Evolutionary conservation across 805 yeast genomes (phyloP), one percentile per base, ranked within the genome.

Genomic region (Pichia sporocuriosa): DNA sequence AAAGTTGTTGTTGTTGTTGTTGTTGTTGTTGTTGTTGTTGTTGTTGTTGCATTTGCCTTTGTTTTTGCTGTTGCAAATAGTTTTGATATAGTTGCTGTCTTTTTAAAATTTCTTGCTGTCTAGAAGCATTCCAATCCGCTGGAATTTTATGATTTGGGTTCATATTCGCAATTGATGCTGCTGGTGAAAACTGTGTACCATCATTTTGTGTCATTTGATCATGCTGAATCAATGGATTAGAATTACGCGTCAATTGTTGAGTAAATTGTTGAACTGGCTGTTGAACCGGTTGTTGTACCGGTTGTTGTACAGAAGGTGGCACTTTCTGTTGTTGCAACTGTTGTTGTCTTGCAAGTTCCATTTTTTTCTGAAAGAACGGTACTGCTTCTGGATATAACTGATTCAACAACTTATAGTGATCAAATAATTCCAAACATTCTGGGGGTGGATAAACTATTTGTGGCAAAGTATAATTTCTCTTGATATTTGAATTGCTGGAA

Each of bases 391-490:
- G 79, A 46, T 75, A 76, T 28, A 76, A 52, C 39, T 69, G 57
- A 35, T 56, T 55, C 39, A 59, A 43, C 10, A 48, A 17, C 37
- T 63, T 62, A 54, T 76, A 76, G 31, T 70, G 63, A 29, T 66
- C 70, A 38, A 61, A 60, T 32, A 76, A 60, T 48, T 74, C 81
- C 0, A 79, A 78, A 61, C 74, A 64, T 34, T 73, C 79, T 3
- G 68, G 68, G 7, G 81, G 81, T 5, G 82, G 70, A 1, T 73
- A 61, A 44, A 75, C 65, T 31, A 75, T 71, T 24, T 70, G 66
- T 2, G 82, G 82, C 16, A 56, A 47, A 4, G 55, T 47, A 35
- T 57, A 56, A 42, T 54, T 57, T 35, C 57, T 59, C 36, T 55
- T 57, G 6, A 52, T 50, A 9, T 32, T 46, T 6, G 55, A 52